A percentile compares a stretch with the other conserved stretches of the same genome.
phyloP scores from a whole-genome alignment of 805 yeast species.

The Zygosaccharomyces siamensis region DNA sequence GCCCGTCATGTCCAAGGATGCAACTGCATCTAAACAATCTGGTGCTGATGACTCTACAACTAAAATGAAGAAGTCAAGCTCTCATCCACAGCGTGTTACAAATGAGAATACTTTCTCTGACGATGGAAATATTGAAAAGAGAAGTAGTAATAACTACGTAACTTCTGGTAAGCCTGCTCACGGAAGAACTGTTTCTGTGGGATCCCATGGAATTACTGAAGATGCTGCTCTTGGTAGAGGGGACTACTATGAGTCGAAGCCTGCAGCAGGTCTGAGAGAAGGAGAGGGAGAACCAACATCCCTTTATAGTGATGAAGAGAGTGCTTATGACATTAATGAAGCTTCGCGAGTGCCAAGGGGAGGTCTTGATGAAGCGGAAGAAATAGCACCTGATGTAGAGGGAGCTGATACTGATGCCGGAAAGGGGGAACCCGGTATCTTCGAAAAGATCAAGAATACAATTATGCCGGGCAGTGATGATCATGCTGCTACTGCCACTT shows the following conservation, averaged over 20 bases:
- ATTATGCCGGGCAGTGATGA: constrained; percentile 2
- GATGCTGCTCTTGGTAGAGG: background rate
- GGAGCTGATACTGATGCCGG: background rate
- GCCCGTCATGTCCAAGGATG: background rate
- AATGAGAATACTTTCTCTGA: background rate
- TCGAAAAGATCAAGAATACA: constrained; percentile 9
- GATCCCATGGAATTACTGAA: constrained; percentile 2
- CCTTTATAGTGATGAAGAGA: constrained; percentile 1
- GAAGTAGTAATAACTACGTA: constrained; percentile 1
- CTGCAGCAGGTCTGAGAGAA: background rate
- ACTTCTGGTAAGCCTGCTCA: constrained; percentile 5
- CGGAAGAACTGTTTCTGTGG: constrained; percentile 9
- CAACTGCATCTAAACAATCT: background rate
- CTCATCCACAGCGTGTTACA: background rate
- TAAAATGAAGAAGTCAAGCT: background rate
- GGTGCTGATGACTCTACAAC: background rate
- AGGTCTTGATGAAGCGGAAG: constrained; percentile 4
- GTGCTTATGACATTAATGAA: constrained; percentile 1
- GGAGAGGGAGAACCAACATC: background rate
- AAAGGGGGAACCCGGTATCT: constrained; percentile 8
- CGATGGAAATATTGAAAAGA: background rate
- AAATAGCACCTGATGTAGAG: constrained; percentile 1
- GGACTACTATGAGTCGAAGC: background rate
- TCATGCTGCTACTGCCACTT: background rate
- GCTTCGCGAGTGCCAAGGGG: constrained; percentile 10